Evolutionary conservation across 352 stramenopile genomes (phyloP), one percentile per base, ranked within the genome.

Genomic region (Globisporangium camurandrum): DNA sequence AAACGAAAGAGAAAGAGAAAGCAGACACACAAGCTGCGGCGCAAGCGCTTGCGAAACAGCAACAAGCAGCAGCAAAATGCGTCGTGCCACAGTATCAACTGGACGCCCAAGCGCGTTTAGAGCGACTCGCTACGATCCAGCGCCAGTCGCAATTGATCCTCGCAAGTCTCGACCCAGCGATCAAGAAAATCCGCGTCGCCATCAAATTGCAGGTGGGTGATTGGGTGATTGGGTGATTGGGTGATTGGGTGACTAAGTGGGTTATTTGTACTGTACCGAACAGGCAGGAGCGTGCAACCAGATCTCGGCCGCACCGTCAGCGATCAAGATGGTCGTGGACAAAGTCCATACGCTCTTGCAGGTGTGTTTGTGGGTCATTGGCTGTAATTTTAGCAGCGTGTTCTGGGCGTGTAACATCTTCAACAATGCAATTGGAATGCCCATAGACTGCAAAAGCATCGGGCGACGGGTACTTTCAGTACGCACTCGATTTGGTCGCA

Each of bases 221-320:
- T 26, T 2, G 4, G 24, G 11, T 17, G 9, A 12, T 8, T 34
- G 30, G 9, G 30, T 34, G 36, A 34, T 16, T 39, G 34, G 9
- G 12, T 41, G 36, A 12, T 19, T 20, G 8, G 19, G 11, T n/a
- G 14, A 14, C 14, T 39, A 3, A 20, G 33, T 5, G 33, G 19
- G 14, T 39, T 17, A 39, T n/a, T 4, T 3, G 7, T 34, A 34
- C 30, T 34, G 30, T 12, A 17, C 36, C 23, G 36, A 24, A 2
- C 41, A 87, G 75, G 80, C 75, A 39, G 80, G 77, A 39, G 75
- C 60, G n/a, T 91, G 80, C 44, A 91, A 91, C 43, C 80, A 91
- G 64, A 88, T 91, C 49, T 79, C 80, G 0, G 71, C 80, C 6
- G 62, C 77, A 8, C 80, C 77, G 4, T 88, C 77, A 6, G 67